Conservation (phyloP, 1,139 yeast genomes). For the Sugiyamaella novakii region DNA sequence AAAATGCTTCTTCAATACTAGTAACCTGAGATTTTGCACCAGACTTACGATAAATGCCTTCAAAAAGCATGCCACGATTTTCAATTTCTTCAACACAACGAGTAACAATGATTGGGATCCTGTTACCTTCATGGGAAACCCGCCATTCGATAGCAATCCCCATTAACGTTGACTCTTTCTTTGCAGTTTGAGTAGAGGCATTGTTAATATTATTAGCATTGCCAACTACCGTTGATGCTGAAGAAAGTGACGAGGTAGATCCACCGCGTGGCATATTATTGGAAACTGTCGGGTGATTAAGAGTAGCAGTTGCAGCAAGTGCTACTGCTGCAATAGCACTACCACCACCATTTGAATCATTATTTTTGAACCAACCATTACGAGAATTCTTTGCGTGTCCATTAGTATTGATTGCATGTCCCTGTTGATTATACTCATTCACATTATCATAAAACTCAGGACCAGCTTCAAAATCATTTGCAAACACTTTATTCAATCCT, state of each 20-base stretch:
- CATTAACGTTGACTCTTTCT: slow-evolving; percentile 27
- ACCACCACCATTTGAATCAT: slow-evolving; percentile 8
- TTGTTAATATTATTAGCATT: slow-evolving; percentile 6
- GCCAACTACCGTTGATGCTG: slow-evolving; percentile 9
- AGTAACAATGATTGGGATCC: slow-evolving; percentile 70
- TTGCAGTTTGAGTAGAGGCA: neutral
- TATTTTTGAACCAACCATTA: slow-evolving; percentile 25
- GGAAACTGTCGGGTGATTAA: too few relatives aligned
- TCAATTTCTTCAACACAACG: slow-evolving; percentile 82
- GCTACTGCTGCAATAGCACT: slow-evolving; percentile 13
- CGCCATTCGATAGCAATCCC: slow-evolving; percentile 36
- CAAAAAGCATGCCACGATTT: slow-evolving; percentile 65
- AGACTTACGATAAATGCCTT: slow-evolving; percentile 89
- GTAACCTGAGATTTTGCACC: slow-evolving; percentile 83
- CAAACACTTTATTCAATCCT: slow-evolving; percentile 43
- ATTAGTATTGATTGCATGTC: neutral
- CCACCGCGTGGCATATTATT: slow-evolving; percentile 1
- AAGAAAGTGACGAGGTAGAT: slow-evolving; percentile 8
- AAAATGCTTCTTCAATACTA: slow-evolving; percentile 49
- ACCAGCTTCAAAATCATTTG: slow-evolving; percentile 31
- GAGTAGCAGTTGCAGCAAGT: slow-evolving; percentile 12
- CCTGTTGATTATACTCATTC: neutral
- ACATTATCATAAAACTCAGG: slow-evolving; percentile 25
- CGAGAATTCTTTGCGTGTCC: slow-evolving; percentile 9
- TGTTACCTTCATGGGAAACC: slow-evolving; percentile 57